Evolutionary conservation across 176 grass and related monocot species (phyloP).

Genomic region (Oryza glumipatula): DNA sequence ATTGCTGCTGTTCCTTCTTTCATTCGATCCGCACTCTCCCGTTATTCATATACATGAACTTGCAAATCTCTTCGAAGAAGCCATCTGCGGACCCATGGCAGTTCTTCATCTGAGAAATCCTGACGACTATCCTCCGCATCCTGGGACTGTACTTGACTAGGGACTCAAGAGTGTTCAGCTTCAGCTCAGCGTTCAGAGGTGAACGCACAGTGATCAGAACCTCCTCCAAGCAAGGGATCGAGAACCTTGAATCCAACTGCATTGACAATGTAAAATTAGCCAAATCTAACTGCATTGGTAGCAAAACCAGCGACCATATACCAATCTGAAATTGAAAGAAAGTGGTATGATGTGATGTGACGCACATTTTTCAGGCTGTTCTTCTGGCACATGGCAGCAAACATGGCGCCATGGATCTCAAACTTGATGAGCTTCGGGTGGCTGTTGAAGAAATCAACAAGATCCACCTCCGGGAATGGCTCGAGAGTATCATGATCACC

Average conservation of each 20-base stretch:
- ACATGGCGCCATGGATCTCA: slow-evolving; percentile 93
- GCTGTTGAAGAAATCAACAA: slow-evolving; percentile 89
- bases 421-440: slow-evolving; percentile 77
- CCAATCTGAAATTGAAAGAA: neutral
- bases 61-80: slow-evolving; percentile 95
- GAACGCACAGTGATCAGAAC: slow-evolving; percentile 83
- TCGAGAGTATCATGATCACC: slow-evolving; percentile 72
- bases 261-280: slow-evolving; percentile 34
- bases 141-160: slow-evolving; percentile 62
- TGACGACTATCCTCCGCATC: slow-evolving; percentile 72
- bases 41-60: slow-evolving; percentile 65
- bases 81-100: slow-evolving; percentile 77
- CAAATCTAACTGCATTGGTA: neutral
- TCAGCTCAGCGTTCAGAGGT: slow-evolving; percentile 86
- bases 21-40: slow-evolving; percentile 35
- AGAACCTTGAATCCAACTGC: slow-evolving; percentile 79
- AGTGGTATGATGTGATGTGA: neutral
- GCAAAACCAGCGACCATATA: neutral
- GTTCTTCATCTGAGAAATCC: slow-evolving; percentile 98
- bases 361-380: slow-evolving; percentile 92
- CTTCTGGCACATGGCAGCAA: slow-evolving; percentile 88
- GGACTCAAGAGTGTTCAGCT: slow-evolving; percentile 82
- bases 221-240: slow-evolving; percentile 77
- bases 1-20: neutral
- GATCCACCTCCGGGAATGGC: slow-evolving; percentile 87